Evolutionary conservation across 176 grass and related monocot genomes (phyloP).

Genomic region (Poa annua): DNA sequence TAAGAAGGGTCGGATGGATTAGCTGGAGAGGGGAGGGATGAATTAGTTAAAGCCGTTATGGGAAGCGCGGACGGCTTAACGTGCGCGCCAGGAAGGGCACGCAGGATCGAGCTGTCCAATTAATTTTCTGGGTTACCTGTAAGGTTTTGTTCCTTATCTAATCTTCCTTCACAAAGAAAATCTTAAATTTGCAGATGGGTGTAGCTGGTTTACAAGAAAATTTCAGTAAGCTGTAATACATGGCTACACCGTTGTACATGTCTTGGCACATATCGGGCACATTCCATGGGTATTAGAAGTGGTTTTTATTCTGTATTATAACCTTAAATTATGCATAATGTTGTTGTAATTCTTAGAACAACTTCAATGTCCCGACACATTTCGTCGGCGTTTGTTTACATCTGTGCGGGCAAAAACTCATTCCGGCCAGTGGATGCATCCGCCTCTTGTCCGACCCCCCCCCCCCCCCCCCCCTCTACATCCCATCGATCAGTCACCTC

Average conservation of each 20-base stretch:
- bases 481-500: too few relatives aligned
- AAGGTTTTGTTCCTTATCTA: conserved; percentile 33
- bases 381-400: too few relatives aligned
- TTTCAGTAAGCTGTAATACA: neutral
- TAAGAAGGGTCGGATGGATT: conserved; percentile 32
- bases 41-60: conserved; percentile 62
- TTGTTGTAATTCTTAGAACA: neutral
- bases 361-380: too few relatives aligned
- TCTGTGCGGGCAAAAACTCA: too few relatives aligned
- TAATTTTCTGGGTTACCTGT: conserved; percentile 41
- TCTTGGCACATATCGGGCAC: neutral
- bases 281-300: neutral
- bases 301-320: neutral
- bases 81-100: conserved; percentile 77
- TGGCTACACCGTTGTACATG: neutral
- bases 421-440: too few relatives aligned
- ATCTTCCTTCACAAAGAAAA: neutral
- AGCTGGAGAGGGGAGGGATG: conserved; percentile 41
- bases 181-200: conserved; percentile 25
- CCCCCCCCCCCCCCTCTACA: too few relatives aligned
- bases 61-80: conserved; percentile 53
- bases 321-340: neutral
- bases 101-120: conserved; percentile 57
- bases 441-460: too few relatives aligned
- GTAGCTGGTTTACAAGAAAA: neutral